Percentiles rank a stretch among this genome's conserved stretches.
These are phyloP conservation scores for Candida sakaeoensis DNA, from an alignment of 805 yeast genomes.

Conservation along the genomic window DNA sequence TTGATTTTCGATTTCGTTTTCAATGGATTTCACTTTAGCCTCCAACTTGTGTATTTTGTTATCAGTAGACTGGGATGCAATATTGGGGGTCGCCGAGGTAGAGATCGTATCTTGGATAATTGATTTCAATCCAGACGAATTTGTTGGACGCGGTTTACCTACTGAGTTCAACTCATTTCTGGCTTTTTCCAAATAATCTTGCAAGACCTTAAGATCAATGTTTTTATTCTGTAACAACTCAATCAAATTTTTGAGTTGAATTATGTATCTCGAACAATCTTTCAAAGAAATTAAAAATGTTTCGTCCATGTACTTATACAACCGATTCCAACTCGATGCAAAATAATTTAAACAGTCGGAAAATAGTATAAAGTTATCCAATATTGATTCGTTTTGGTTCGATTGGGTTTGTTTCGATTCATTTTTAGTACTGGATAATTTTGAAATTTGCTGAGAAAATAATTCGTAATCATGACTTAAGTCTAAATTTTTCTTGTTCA, in stretches of 20 bases:
- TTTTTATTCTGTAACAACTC: conserved; percentile 88
- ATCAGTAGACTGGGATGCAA: conserved; percentile 41
- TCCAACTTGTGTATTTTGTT: conserved; percentile 42
- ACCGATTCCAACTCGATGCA: conserved; percentile 37
- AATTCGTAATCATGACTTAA: conserved; percentile 69
- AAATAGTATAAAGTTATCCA: conserved; percentile 32
- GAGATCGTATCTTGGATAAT: conserved; percentile 45
- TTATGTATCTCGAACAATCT: conserved; percentile 75
- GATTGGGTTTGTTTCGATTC: conserved; percentile 6
- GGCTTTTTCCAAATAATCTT: conserved; percentile 73
- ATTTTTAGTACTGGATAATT: conserved; percentile 50
- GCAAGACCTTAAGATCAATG: conserved; percentile 82
- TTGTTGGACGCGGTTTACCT: conserved; percentile 26
- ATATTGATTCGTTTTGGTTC: conserved; percentile 16
- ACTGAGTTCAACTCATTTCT: conserved; percentile 52
- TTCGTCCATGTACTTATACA: conserved; percentile 59
- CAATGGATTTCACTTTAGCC: conserved; percentile 39
- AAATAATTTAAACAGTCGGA: conserved; percentile 35
- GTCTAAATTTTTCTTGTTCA: conserved; percentile 68
- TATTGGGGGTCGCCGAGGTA: conserved; percentile 41
- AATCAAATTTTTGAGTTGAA: conserved; percentile 51
- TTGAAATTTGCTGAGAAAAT: conserved; percentile 65
- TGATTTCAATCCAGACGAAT: conserved; percentile 19
- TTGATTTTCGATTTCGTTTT: conserved; percentile 42
- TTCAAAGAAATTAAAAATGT: conserved; percentile 78